A percentile compares a stretch with the other conserved stretches of the same genome.
Evolutionary conservation across 352 stramenopile species (phyloP).

Genomic region (Pythium guiyangense): DNA sequence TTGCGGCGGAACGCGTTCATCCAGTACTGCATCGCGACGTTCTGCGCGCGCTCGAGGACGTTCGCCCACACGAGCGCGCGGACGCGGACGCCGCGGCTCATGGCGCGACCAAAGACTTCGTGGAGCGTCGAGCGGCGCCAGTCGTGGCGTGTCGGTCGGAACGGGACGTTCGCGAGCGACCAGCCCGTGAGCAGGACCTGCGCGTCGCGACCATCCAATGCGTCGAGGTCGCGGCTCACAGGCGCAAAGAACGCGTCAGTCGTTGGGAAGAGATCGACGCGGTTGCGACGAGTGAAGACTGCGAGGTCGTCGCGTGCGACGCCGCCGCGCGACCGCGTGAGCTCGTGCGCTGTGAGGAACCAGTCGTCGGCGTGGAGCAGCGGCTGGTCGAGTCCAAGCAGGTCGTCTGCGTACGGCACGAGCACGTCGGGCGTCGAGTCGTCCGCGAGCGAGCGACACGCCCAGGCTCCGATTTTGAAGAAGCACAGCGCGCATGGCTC

Average conservation of each 20-base stretch:
- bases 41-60: slow-evolving; percentile 9
- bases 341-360: slow-evolving; percentile 6
- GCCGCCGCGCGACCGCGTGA: slow-evolving; percentile 5
- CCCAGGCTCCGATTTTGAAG: slow-evolving; percentile 17
- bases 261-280: slow-evolving; percentile 5
- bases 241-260: slow-evolving; percentile 10
- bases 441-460: slow-evolving; percentile 10
- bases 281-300: background rate
- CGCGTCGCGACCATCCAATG: slow-evolving; percentile 1
- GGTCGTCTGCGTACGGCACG: slow-evolving; percentile 7
- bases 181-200: slow-evolving; percentile 17
- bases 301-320: slow-evolving; percentile 1
- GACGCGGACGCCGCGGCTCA: slow-evolving; percentile 16
- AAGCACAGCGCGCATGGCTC: slow-evolving; percentile 23
- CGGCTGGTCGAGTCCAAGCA: slow-evolving; percentile 18
- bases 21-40: slow-evolving; percentile 16
- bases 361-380: slow-evolving; percentile 11
- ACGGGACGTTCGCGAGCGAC: slow-evolving; percentile 12
- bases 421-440: slow-evolving; percentile 2
- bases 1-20: slow-evolving; percentile 13
- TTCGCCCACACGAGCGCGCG: slow-evolving; percentile 26
- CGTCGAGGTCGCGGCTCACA: slow-evolving; percentile 11
- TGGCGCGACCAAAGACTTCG: slow-evolving; percentile 12
- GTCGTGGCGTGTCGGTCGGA: slow-evolving; percentile 2
- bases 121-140: slow-evolving; percentile 8